A percentile compares a stretch with the other conserved stretches of the same genome.
These are phyloP conservation scores for Sugiyamaella japonica DNA, from an alignment of 1,139 yeast genomes.

Conservation along the genomic window DNA sequence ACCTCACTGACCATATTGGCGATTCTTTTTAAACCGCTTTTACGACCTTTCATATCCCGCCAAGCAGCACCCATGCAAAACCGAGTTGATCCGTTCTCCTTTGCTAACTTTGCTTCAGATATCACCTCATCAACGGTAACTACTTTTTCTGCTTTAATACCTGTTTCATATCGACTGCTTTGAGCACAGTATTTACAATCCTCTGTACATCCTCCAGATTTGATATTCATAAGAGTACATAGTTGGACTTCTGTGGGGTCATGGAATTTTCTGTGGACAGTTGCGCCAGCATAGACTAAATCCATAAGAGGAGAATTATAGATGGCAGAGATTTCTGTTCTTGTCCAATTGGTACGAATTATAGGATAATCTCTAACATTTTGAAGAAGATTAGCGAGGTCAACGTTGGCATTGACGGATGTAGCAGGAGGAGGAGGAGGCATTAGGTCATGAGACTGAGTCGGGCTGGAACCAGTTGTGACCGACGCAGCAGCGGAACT, in stretches of 20 bases:
- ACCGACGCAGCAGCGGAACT: background rate
- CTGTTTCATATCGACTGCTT: conserved; percentile 66
- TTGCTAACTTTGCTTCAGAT: conserved; percentile 64
- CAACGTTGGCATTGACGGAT: background rate
- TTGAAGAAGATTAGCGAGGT: conserved; percentile 7
- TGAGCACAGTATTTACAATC: conserved; percentile 84
- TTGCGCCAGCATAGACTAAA: conserved; percentile 59
- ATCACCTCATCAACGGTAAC: conserved; percentile 61
- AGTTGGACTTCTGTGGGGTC: conserved; percentile 71
- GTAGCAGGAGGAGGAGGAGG: background rate
- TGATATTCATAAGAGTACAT: conserved; percentile 72
- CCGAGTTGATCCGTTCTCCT: conserved; percentile 69
- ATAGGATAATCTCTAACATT: conserved; percentile 14
- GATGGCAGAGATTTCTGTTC: conserved; percentile 56
- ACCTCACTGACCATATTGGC: conserved; percentile 65
- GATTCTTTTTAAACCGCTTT: conserved; percentile 62
- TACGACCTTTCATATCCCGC: conserved; percentile 82
- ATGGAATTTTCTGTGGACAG: conserved; percentile 66
- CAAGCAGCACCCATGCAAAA: conserved; percentile 89
- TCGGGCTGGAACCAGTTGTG: background rate
- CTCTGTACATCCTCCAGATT: conserved; percentile 80
- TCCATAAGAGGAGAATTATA: conserved; percentile 65
- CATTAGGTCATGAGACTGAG: background rate
- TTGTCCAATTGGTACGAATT: conserved; percentile 55
- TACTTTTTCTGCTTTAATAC: conserved; percentile 65